These are phyloP conservation scores for Stagonosporopsis rhizophila DNA, from an alignment of 2,329 filamentous ascomycete species.

Conservation along the genomic window DNA sequence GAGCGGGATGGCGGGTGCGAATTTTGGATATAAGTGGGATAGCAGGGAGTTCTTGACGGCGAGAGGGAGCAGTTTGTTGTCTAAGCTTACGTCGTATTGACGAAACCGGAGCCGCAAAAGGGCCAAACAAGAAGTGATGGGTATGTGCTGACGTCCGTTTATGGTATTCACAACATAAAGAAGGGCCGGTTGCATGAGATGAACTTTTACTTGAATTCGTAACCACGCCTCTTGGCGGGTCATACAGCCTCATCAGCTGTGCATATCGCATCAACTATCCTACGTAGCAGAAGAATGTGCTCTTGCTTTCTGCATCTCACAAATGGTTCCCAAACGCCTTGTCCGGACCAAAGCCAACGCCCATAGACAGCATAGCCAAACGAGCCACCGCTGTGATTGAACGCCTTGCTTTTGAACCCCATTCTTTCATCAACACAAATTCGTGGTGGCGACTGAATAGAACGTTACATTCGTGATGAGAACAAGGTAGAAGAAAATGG, in stretches of 20 bases:
- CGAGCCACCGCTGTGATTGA: constrained; percentile 6
- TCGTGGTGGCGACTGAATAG: constrained; percentile 11
- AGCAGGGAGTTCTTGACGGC: not conserved
- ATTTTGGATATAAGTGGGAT: not conserved
- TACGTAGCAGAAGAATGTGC: constrained; percentile 13
- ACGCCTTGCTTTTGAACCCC: constrained; percentile 19
- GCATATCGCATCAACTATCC: constrained; percentile 16
- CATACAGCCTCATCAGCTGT: constrained; percentile 1
- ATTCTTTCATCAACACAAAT: constrained; percentile 16
- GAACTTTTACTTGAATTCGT: constrained; percentile 16
- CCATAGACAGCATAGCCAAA: constrained; percentile 10
- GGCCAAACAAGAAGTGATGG: no score
- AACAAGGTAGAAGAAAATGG: constrained; percentile 16
- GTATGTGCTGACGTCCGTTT: not conserved
- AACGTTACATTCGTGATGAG: constrained; percentile 20
- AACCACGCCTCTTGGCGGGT: constrained; percentile 19
- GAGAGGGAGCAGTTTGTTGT: not conserved
- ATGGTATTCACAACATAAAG: no score
- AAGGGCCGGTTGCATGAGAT: not conserved
- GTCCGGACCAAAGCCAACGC: constrained; percentile 14
- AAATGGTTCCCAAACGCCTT: constrained; percentile 11
- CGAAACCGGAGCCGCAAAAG: no score
- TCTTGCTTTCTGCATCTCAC: constrained; percentile 2
- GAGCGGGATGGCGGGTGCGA: not conserved
- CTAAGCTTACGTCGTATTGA: not conserved